phyloP scores from a whole-genome alignment of 2,329 filamentous ascomycete genomes.

The Ciborinia camelliae region DNA sequence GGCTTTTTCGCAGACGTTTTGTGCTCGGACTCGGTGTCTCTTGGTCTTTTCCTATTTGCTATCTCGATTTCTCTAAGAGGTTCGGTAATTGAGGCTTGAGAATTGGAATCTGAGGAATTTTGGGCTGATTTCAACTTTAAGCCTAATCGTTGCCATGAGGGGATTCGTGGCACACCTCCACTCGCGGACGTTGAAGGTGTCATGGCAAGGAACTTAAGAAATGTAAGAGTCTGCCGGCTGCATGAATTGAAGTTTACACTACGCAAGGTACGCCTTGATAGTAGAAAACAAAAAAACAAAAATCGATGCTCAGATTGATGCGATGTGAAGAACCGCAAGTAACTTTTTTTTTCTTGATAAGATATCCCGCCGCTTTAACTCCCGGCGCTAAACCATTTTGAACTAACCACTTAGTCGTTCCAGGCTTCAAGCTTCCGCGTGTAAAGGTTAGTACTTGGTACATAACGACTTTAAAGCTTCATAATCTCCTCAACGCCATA shows the following conservation, averaged over 20 bases:
- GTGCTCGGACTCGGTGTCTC: constrained; percentile 22
- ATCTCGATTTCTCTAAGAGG: constrained; percentile 23
- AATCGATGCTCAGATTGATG: constrained; percentile 10
- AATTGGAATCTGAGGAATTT: constrained; percentile 29
- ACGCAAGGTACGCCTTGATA: constrained; percentile 1
- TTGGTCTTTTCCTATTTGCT: constrained; percentile 32
- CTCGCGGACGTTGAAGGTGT: constrained; percentile 26
- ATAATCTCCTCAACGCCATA: neutral
- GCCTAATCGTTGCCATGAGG: constrained; percentile 59
- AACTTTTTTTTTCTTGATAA: constrained; percentile 20
- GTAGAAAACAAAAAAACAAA: neutral
- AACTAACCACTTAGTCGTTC: constrained; percentile 9
- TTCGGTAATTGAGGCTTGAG: constrained; percentile 20
- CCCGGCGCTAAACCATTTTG: constrained; percentile 14
- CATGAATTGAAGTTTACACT: neutral
- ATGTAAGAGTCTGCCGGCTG: constrained; percentile 2
- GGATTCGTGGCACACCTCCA: constrained; percentile 38
- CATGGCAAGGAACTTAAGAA: constrained; percentile 21
- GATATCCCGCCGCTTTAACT: constrained; percentile 15
- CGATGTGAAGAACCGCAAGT: constrained; percentile 15
- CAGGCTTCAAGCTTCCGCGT: constrained; percentile 22
- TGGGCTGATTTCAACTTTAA: constrained; percentile 56
- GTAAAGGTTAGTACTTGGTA: constrained; percentile 12
- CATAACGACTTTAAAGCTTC: constrained; percentile 17
- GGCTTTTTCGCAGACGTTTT: constrained; percentile 31